These are phyloP conservation scores for Lophium mytilinum DNA, from an alignment of 495 filamentous ascomycete species.

Conservation along the genomic window DNA sequence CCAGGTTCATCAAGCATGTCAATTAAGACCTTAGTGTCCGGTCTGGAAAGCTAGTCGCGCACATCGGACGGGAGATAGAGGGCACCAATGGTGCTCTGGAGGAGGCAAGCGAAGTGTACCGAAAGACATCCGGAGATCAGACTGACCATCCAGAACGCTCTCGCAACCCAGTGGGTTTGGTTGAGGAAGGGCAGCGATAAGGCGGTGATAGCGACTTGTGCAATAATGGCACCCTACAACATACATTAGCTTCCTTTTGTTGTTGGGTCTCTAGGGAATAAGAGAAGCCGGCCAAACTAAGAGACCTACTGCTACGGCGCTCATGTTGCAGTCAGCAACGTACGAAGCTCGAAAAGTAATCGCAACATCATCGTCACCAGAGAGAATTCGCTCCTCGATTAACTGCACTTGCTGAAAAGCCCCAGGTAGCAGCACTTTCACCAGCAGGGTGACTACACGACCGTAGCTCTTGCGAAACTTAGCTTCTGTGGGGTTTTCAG, in stretches of 20 bases:
- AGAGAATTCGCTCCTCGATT: background rate
- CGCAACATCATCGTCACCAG: background rate
- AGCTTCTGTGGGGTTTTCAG: background rate
- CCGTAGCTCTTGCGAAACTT: background rate
- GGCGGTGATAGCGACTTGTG: conserved; percentile 27
- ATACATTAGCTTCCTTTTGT: background rate
- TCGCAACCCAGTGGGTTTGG: conserved; percentile 23
- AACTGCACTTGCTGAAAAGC: background rate
- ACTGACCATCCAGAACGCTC: conserved; percentile 18
- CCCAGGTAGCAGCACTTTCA: background rate
- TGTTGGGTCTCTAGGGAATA: background rate
- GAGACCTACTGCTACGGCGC: conserved; percentile 19
- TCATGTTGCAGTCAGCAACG: conserved; percentile 17
- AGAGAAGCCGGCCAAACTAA: too few species aligned
- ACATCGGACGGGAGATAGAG: background rate
- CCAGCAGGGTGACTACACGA: background rate
- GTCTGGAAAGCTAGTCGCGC: background rate
- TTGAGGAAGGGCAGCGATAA: conserved; percentile 20
- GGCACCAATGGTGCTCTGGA: conserved; percentile 1
- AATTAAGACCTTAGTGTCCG: background rate
- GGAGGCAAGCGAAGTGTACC: conserved; percentile 18
- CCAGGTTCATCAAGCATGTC: too few species aligned
- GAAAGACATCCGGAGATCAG: conserved; percentile 19
- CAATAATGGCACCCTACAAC: conserved; percentile 29
- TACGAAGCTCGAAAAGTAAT: background rate